A percentile compares a stretch with the other conserved stretches of the same genome.
Conservation (phyloP, 352 stramenopile genomes). For the Phytophthora foliorum region DNA sequence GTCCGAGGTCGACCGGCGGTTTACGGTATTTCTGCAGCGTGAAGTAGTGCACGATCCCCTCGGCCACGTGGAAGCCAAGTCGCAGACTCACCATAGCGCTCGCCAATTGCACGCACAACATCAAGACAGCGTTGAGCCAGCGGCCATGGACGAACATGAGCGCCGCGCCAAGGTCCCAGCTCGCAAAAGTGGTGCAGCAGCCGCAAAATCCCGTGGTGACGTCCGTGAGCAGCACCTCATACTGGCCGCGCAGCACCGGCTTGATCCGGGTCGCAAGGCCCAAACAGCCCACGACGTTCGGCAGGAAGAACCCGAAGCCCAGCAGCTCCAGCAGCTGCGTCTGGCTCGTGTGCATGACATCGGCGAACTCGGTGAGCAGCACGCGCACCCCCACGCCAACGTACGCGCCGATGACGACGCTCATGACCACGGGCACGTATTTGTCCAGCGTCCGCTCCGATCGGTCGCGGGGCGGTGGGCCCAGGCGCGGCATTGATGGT, state of each 20-base stretch:
- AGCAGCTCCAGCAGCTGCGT: conserved; percentile 59
- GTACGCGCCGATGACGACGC: conserved; percentile 61
- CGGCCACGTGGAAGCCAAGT: conserved; percentile 50
- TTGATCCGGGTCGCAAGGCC: conserved; percentile 52
- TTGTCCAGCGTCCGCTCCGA: no score
- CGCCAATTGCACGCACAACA: conserved; percentile 58
- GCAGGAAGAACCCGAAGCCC: conserved; percentile 63
- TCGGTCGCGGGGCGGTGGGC: no score
- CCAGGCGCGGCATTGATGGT: no score
- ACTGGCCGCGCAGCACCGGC: conserved; percentile 55
- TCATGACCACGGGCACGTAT: no score
- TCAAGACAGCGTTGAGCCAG: conserved; percentile 60
- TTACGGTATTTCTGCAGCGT: conserved; percentile 55
- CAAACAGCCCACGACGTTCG: conserved; percentile 74
- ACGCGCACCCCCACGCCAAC: conserved; percentile 59
- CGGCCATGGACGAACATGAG: conserved; percentile 59
- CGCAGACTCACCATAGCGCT: conserved; percentile 56
- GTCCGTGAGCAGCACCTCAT: conserved; percentile 57
- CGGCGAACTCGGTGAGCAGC: conserved; percentile 58
- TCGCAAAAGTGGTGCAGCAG: conserved; percentile 74
- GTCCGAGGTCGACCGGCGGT: conserved; percentile 50
- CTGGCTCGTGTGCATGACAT: conserved; percentile 46
- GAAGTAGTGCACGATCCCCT: conserved; percentile 56
- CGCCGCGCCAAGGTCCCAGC: conserved; percentile 60
- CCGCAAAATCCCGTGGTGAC: conserved; percentile 79